phyloP scores from a whole-genome alignment of 805 yeast species.

The Grigorovia humatica region DNA sequence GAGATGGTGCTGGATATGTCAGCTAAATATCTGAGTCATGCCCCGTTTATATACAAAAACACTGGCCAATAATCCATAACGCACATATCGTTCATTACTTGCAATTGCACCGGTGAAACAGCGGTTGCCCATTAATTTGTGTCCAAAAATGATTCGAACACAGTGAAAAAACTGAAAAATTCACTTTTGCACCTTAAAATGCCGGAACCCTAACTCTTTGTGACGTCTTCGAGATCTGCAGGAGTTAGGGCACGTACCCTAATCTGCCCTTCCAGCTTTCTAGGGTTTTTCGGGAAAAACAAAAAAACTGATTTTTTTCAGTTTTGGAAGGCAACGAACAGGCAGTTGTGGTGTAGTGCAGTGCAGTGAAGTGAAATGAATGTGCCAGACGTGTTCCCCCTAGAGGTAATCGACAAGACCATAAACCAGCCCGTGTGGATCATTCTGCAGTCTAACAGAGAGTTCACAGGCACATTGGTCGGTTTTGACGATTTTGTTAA shows the following conservation, averaged over 20 bases:
- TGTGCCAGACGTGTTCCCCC: constrained; percentile 39
- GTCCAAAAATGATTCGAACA: background rate
- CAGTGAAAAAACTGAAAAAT: too few relatives aligned
- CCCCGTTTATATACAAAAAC: background rate
- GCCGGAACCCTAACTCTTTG: background rate
- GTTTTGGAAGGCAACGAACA: too few relatives aligned
- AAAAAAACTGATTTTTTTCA: too few relatives aligned
- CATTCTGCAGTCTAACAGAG: constrained; percentile 53
- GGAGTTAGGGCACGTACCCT: background rate
- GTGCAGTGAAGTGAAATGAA: constrained; percentile 7
- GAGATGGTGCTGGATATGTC: too few relatives aligned
- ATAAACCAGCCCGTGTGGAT: constrained; percentile 75
- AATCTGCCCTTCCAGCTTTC: background rate
- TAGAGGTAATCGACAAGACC: constrained; percentile 81
- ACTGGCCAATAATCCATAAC: background rate
- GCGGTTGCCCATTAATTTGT: background rate
- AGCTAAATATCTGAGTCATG: background rate
- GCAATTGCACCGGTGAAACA: background rate
- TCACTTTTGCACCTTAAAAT: background rate
- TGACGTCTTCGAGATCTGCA: too few relatives aligned
- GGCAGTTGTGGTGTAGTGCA: too few relatives aligned
- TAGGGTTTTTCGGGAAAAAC: background rate
- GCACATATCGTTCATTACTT: background rate
- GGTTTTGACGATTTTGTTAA: constrained; percentile 96
- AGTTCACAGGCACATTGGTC: constrained; percentile 76